These are phyloP conservation scores for Exophiala calicioides DNA, from an alignment of 2,329 filamentous ascomycete genomes.

Conservation along the genomic window DNA sequence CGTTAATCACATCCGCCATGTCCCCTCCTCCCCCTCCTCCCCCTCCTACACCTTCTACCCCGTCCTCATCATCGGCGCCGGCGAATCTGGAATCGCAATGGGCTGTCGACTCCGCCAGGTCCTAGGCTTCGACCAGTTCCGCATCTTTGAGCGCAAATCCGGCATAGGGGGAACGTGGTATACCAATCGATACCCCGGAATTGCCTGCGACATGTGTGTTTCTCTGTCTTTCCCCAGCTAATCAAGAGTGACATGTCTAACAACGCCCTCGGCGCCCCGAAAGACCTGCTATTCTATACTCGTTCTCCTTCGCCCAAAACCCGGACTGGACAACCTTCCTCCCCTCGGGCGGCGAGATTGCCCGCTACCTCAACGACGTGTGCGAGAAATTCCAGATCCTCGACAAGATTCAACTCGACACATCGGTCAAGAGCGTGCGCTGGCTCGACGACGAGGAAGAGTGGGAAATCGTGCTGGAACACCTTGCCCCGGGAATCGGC, in stretches of 20 bases:
- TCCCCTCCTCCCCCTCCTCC: slow-evolving; percentile 39
- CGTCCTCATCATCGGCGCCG: slow-evolving; percentile 61
- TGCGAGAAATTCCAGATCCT: slow-evolving; percentile 53
- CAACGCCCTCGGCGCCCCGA: no score
- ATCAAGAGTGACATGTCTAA: no score
- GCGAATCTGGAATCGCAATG: slow-evolving; percentile 63
- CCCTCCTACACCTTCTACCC: slow-evolving; percentile 50
- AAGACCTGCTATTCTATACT: slow-evolving; percentile 59
- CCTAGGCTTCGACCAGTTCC: slow-evolving; percentile 60
- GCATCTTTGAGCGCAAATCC: slow-evolving; percentile 60
- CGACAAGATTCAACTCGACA: slow-evolving; percentile 61
- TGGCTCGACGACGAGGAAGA: slow-evolving; percentile 57
- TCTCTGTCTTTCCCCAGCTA: not conserved
- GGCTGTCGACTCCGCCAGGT: slow-evolving; percentile 60
- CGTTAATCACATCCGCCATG: slow-evolving; percentile 41
- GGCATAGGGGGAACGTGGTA: slow-evolving; percentile 66
- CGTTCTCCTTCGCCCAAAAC: slow-evolving; percentile 58
- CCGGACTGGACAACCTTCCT: slow-evolving; percentile 53
- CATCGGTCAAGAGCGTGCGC: slow-evolving; percentile 54
- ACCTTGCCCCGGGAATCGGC: slow-evolving; percentile 55
- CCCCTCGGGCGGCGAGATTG: slow-evolving; percentile 53
- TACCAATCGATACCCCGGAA: slow-evolving; percentile 62
- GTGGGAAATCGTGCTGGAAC: slow-evolving; percentile 57
- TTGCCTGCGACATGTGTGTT: slow-evolving; percentile 57
- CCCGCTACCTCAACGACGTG: slow-evolving; percentile 55